Evolutionary conservation across 768 basidiomycete genomes (phyloP).

Genomic region (Gelatoporia subvermispora): DNA sequence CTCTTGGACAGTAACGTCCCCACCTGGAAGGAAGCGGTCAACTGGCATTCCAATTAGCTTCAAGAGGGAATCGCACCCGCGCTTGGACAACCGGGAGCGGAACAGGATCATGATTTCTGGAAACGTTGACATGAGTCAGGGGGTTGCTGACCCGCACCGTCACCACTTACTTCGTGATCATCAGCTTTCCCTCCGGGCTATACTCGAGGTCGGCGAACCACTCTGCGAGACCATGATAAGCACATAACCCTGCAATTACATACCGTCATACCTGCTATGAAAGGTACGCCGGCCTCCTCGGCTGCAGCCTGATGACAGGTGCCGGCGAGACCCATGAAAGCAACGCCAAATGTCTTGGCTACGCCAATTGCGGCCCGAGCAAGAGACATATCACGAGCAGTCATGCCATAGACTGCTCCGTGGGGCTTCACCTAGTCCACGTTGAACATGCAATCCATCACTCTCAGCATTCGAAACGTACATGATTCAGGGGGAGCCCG

Average conservation of each 20-base stretch:
- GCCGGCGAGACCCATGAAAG: slow-evolving; percentile 61
- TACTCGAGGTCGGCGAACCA: slow-evolving; percentile 70
- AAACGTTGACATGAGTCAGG: neutral
- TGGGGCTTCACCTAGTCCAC: slow-evolving; percentile 50
- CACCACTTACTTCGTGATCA: slow-evolving; percentile 50
- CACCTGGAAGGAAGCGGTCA: slow-evolving; percentile 29
- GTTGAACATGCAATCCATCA: neutral
- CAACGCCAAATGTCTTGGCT: slow-evolving; percentile 47
- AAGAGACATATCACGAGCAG: slow-evolving; percentile 48
- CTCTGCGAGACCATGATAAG: slow-evolving; percentile 29
- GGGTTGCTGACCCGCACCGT: neutral
- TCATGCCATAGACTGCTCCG: slow-evolving; percentile 59
- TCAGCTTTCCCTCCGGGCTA: slow-evolving; percentile 45
- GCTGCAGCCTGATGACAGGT: slow-evolving; percentile 57
- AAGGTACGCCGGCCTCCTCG: slow-evolving; percentile 47
- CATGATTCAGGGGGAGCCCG: slow-evolving; percentile 51
- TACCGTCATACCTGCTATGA: slow-evolving; percentile 49
- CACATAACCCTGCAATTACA: neutral
- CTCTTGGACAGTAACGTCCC: slow-evolving; percentile 37
- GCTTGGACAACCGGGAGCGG: slow-evolving; percentile 35
- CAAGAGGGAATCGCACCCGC: slow-evolving; percentile 39
- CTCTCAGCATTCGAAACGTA: slow-evolving; percentile 19
- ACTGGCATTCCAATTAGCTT: too few relatives aligned
- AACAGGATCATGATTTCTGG: slow-evolving; percentile 48
- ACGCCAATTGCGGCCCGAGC: slow-evolving; percentile 52